Evolutionary conservation across 148 eudicot species (phyloP).

Genomic region (Mesembryanthemum crystallinum): DNA sequence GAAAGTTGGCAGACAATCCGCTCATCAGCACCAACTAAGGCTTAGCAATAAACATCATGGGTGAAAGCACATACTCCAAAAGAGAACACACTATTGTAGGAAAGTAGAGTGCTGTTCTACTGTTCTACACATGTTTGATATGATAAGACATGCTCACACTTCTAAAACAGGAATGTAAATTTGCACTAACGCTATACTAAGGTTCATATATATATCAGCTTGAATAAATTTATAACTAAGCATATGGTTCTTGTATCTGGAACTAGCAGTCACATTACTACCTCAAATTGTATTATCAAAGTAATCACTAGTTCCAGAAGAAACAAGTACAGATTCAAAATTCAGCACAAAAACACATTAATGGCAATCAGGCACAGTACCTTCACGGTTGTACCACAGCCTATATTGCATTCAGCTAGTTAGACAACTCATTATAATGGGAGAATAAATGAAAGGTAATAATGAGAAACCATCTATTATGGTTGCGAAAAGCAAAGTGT

Average conservation of each 20-base stretch:
- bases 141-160: neutral
- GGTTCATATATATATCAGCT: no score
- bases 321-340: no score
- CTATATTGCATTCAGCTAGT: neutral
- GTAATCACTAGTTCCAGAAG: no score
- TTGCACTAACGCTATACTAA: no score
- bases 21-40: slow-evolving; percentile 6
- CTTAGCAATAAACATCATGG: neutral
- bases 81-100: neutral
- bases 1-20: neutral
- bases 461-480: neutral
- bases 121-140: neutral
- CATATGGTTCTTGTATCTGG: no score
- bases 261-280: no score
- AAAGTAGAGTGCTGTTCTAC: neutral
- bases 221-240: no score
- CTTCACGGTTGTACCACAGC: neutral
- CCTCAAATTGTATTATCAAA: no score
- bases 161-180: no score
- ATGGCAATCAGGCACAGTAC: neutral
- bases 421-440: neutral
- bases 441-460: neutral
- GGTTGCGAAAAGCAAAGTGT: no score
- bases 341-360: neutral
- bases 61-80: neutral